Conservation (phyloP, 805 yeast genomes). For the Pichia nanzhaoensis region DNA sequence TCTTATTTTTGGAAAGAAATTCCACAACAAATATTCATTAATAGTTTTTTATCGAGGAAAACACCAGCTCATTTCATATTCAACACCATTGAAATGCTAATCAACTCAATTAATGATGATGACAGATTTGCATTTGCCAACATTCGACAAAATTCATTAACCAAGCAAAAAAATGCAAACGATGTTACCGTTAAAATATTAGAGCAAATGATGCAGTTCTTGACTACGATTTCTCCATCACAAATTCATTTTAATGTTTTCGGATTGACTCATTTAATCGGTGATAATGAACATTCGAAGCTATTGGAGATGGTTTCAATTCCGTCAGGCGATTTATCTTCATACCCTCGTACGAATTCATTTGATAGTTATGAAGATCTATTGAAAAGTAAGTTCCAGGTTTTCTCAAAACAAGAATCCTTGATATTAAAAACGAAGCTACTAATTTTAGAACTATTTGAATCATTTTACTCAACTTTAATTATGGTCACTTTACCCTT, state of each 20-base stretch:
- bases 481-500: conserved; percentile 6
- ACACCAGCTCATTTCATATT: conserved; percentile 47
- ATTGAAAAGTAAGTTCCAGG: conserved; percentile 12
- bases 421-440: conserved; percentile 39
- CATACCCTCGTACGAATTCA: conserved; percentile 24
- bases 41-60: conserved; percentile 40
- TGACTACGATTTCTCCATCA: conserved; percentile 2
- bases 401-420: conserved; percentile 33
- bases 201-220: conserved; percentile 8
- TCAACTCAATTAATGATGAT: conserved; percentile 32
- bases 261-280: conserved; percentile 49
- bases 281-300: conserved; percentile 40
- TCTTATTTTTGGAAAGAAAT: conserved; percentile 30
- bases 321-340: conserved; percentile 10
- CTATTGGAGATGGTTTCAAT: conserved; percentile 41
- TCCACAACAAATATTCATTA: conserved; percentile 30
- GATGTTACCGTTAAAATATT: conserved; percentile 2
- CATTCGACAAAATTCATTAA: conserved; percentile 12
- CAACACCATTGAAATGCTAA: conserved; percentile 48
- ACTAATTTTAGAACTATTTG: conserved; percentile 43
- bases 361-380: conserved; percentile 20
- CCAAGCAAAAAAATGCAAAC: conserved; percentile 1
- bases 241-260: conserved; percentile 32
- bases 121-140: conserved; percentile 26
- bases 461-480: conserved; percentile 30